Conservation (phyloP, 116 monocot genomes). For the Iris pallida region DNA sequence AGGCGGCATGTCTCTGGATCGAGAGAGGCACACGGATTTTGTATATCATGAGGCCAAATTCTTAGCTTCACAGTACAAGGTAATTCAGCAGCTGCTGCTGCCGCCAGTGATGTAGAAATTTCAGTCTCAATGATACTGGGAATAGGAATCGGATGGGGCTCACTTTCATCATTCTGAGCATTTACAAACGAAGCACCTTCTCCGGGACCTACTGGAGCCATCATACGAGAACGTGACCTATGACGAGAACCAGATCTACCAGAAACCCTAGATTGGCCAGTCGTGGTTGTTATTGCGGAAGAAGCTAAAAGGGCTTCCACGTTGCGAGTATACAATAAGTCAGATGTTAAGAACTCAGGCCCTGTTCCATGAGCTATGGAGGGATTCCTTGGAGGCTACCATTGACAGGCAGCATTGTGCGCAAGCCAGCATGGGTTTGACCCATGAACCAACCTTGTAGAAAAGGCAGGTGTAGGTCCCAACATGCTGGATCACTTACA, state of each 20-base stretch:
- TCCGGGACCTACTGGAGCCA: conserved; percentile 27
- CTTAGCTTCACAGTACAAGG: conserved; percentile 96
- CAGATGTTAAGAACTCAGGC: conserved; percentile 23
- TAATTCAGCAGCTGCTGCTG: conserved; percentile 74
- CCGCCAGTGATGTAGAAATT: conserved; percentile 45
- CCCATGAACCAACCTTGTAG: conserved; percentile 89
- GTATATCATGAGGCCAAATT: conserved; percentile 92
- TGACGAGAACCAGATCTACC: conserved; percentile 34
- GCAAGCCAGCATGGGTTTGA: conserved; percentile 53
- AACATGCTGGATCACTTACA: conserved; percentile 55
- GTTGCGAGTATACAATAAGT: conserved; percentile 19
- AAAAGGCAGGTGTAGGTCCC: conserved; percentile 59
- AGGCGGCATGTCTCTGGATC: conserved; percentile 63
- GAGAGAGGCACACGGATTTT: conserved; percentile 58
- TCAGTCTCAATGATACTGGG: conserved; percentile 40
- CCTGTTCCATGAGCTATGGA: conserved; percentile 20
- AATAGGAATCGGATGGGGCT: conserved; percentile 19
- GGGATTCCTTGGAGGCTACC: conserved; percentile 24
- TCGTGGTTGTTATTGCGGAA: conserved; percentile 15
- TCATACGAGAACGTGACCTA: conserved; percentile 27
- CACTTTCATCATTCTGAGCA: conserved; percentile 37
- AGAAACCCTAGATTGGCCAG: conserved; percentile 17
- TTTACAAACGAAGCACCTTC: conserved; percentile 31
- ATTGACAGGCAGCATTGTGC: conserved; percentile 23
- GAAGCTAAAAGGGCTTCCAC: conserved; percentile 27